Base-by-base conservation (phyloP, 2,329 filamentous ascomycete species). In the Pseudogymnoascus sp. region DNA sequence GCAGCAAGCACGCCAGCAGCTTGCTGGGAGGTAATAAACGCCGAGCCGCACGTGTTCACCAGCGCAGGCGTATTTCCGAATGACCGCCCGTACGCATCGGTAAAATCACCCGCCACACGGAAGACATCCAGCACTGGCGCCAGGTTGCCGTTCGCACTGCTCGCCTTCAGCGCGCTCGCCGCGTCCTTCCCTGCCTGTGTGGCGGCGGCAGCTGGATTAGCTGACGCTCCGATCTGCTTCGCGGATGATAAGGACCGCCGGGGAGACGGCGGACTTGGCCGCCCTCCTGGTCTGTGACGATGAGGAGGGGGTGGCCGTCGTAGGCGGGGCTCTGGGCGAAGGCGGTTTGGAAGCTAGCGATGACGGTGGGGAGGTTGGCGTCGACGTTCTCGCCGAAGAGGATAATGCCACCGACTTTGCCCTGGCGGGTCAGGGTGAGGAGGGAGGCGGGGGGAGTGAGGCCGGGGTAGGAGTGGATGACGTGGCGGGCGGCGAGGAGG, bases 201-300 rank as follows among this genome's bases (percentile, higher is more conserved):
- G 1, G 71, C 72, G 23, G 68, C 66, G 3, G 42, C 28, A 18
- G 59, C 25, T 0, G 66, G 68, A 21, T 71, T 6, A 2, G 64
- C n/a, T 4, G 67, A 65, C 42, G 66, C 53, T 5, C 72, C 72
- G 2, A 72, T 60, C 56, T 67, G 35, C 60, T 73, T 73, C 7
- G 66, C 71, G 11, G 68, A 69, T 25, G 60, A 40, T 2, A 62
- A 16, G 71, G 70, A 3, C 71, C 70, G 5, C 71, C 70, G 4
- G 69, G 65, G 0, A 74, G 56, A 6, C 70, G 69, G 38, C 65
- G 65, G 3, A 74, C 67, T n/a, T 70, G 8, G 8, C 71, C 72
- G 5, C 73, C 73, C 62, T 74, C 72, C 53, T 74, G 73, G 63
- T 74, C 72, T 3, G 70, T 73, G 69, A 73, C 69, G 60, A 73